Evolutionary conservation across 306 rosid genomes (phyloP).

Genomic region (Datisca glomerata): DNA sequence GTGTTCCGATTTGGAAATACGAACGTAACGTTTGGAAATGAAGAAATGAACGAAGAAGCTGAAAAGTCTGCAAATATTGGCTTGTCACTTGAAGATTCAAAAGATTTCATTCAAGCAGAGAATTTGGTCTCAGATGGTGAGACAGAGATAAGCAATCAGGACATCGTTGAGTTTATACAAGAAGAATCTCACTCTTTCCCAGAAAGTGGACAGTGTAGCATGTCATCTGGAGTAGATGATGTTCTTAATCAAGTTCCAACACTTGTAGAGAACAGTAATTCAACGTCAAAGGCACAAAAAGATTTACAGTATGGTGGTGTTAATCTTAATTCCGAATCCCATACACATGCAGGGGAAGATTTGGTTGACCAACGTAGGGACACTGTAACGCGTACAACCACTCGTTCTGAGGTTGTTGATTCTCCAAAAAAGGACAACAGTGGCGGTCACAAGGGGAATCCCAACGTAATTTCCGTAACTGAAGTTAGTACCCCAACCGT

Average conservation of each 20-base stretch:
- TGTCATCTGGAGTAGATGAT: slow-evolving; percentile 4
- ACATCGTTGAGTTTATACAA: slow-evolving; percentile 11
- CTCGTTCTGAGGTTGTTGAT: slow-evolving; percentile 10
- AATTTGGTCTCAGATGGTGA: neutral
- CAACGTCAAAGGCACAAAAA: no score
- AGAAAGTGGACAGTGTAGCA: neutral
- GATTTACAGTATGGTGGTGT: no score
- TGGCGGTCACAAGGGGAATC: slow-evolving; percentile 1
- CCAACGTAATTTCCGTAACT: neutral
- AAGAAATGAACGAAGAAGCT: slow-evolving; percentile 14
- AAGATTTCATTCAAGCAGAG: neutral
- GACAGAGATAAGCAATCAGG: slow-evolving; percentile 2
- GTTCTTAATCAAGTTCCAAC: slow-evolving; percentile 18
- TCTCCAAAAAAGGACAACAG: slow-evolving; percentile 9
- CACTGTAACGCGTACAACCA: slow-evolving; percentile 8
- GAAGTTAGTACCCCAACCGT: slow-evolving; percentile 10
- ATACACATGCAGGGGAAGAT: no score
- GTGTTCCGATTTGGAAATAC: slow-evolving; percentile 38
- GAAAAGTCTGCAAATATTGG: neutral
- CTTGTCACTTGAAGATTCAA: neutral
- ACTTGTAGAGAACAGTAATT: slow-evolving; percentile 4
- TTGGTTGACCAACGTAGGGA: slow-evolving; percentile 15
- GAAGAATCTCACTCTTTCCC: slow-evolving; percentile 19
- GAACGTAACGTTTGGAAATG: slow-evolving; percentile 9
- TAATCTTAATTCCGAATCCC: no score